These are phyloP conservation scores for Oropetium thomaeum DNA, from an alignment of 176 grass and related monocot species.

Conservation along the genomic window DNA sequence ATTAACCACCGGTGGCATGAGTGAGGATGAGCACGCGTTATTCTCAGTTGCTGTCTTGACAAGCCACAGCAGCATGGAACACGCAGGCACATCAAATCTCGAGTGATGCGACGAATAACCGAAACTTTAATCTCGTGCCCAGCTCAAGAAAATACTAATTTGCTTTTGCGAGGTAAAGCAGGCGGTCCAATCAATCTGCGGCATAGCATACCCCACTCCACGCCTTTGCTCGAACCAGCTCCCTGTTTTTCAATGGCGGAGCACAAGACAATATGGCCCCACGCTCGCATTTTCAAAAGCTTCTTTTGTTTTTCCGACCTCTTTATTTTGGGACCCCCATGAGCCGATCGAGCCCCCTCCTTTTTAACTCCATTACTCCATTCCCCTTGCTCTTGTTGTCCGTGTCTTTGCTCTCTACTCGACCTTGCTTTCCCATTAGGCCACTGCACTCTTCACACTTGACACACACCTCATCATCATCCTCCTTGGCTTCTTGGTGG, in stretches of 20 bases:
- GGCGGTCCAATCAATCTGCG: conserved; percentile 7
- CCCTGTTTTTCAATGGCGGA: conserved; percentile 35
- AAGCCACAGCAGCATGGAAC: conserved; percentile 13
- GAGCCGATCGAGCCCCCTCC: conserved; percentile 42
- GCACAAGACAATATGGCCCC: conserved; percentile 35
- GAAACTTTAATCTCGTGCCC: conserved; percentile 11
- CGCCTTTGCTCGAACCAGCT: conserved; percentile 48
- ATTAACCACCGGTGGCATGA: neutral
- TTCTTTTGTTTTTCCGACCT: conserved; percentile 12
- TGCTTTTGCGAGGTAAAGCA: conserved; percentile 45
- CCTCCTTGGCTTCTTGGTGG: conserved; percentile 29
- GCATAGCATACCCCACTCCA: conserved; percentile 21
- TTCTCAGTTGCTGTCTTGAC: neutral
- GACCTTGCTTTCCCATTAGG: conserved; percentile 28
- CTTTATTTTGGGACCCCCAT: conserved; percentile 41
- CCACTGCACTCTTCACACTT: neutral
- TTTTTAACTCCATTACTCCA: conserved; percentile 55
- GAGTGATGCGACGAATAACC: neutral
- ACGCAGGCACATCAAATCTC: conserved; percentile 31
- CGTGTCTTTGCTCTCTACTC: neutral
- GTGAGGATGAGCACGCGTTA: conserved; percentile 19
- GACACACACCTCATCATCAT: neutral
- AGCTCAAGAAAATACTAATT: conserved; percentile 46
- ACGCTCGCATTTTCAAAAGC: conserved; percentile 46
- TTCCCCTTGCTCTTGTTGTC: conserved; percentile 39